phyloP scores from a whole-genome alignment of 176 grass and related monocot genomes.

The Musa itinerans region DNA sequence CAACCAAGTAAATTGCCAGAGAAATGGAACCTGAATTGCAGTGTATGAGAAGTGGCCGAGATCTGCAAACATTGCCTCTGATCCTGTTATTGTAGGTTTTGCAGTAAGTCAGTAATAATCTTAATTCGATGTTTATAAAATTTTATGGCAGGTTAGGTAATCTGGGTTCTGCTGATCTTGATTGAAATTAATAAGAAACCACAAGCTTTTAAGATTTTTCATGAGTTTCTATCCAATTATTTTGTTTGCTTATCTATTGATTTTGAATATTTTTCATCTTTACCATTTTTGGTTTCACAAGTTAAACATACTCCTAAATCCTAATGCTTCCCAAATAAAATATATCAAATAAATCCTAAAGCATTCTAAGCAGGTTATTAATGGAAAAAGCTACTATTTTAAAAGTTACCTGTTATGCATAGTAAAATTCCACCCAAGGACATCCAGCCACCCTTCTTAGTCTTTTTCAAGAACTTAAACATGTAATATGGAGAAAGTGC shows the following conservation, averaged over 20 bases:
- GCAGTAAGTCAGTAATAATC: no score
- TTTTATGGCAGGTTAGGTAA: neutral
- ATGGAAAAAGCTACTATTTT: no score
- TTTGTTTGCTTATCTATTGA: neutral
- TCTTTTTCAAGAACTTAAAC: conserved; percentile 8
- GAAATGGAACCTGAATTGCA: conserved; percentile 63
- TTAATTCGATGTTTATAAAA: neutral
- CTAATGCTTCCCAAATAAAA: no score
- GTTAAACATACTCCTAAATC: neutral
- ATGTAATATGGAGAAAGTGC: conserved; percentile 13
- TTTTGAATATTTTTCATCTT: neutral
- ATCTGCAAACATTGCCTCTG: conserved; percentile 99
- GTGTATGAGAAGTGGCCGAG: conserved; percentile 91
- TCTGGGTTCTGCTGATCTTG: neutral
- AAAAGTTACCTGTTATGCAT: conserved; percentile 6
- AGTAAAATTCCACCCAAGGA: conserved; percentile 7
- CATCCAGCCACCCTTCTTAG: conserved; percentile 2
- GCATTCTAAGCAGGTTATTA: no score
- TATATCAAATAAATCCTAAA: no score
- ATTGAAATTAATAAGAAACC: neutral
- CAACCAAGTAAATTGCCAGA: conserved; percentile 5
- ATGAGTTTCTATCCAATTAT: neutral
- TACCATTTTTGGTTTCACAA: neutral
- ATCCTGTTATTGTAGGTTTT: conserved; percentile 33
- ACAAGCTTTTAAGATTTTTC: neutral